These are phyloP conservation scores for Xerocomus nothofagi DNA, from an alignment of 1,284 basidiomycete genomes.

Conservation along the genomic window DNA sequence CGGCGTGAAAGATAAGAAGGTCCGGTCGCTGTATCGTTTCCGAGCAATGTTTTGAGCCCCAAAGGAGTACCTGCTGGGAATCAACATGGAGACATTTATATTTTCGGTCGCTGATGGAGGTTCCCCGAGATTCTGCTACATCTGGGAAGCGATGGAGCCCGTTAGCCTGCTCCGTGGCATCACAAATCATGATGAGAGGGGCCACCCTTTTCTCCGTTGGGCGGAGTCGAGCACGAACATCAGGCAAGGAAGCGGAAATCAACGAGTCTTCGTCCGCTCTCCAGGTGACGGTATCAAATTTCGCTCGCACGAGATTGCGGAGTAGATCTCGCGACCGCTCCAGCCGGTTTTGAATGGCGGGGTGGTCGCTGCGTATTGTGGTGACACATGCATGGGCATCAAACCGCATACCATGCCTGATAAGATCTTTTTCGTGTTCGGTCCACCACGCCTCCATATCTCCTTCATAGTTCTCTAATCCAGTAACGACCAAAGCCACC, in stretches of 20 bases:
- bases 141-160: constrained; percentile 5
- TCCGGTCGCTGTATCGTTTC: constrained; percentile 17
- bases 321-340: constrained; percentile 21
- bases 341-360: constrained; percentile 27
- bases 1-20: constrained; percentile 28
- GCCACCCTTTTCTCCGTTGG: constrained; percentile 13
- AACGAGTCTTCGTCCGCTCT: constrained; percentile 21
- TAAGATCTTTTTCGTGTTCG: constrained; percentile 29
- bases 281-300: constrained; percentile 15
- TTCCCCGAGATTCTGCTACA: not conserved
- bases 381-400: constrained; percentile 34
- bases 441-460: constrained; percentile 38
- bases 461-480: constrained; percentile 35
- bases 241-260: constrained; percentile 23
- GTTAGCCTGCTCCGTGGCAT: constrained; percentile 8
- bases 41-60: not conserved
- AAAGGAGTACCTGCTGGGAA: constrained; percentile 1
- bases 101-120: constrained; percentile 5
- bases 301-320: constrained; percentile 18
- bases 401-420: constrained; percentile 30
- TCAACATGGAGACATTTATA: constrained; percentile 20
- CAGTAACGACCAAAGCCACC: constrained; percentile 35
- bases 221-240: constrained; percentile 19
- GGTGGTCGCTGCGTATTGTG: constrained; percentile 32
- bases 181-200: constrained; percentile 22